Evolutionary conservation across 2,329 filamentous ascomycete genomes (phyloP).

Genomic region (Emmonsiellopsis sp.): DNA sequence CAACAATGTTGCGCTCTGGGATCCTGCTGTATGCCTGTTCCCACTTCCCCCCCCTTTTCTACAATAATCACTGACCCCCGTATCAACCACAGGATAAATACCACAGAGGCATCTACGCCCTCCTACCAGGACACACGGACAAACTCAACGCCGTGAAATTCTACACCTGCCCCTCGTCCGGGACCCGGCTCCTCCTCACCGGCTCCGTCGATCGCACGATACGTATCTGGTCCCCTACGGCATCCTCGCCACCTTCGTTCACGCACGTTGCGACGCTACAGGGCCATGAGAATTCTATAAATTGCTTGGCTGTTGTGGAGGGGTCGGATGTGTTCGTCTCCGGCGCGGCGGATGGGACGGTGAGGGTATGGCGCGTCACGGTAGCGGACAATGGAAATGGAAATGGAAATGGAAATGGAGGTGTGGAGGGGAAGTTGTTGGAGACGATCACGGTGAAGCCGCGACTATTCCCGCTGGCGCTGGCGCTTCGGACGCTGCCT

Average conservation of each 20-base stretch:
- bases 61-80: slow-evolving; percentile 1
- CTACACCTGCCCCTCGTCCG: slow-evolving; percentile 44
- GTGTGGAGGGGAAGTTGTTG: slow-evolving; percentile 39
- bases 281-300: slow-evolving; percentile 66
- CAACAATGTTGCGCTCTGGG: slow-evolving; percentile 81
- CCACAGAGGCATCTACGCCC: slow-evolving; percentile 49
- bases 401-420: neutral
- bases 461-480: slow-evolving; percentile 69
- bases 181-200: slow-evolving; percentile 55
- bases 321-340: slow-evolving; percentile 44
- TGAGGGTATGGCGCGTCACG: slow-evolving; percentile 59
- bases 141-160: slow-evolving; percentile 79
- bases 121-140: slow-evolving; percentile 69
- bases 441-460: slow-evolving; percentile 66
- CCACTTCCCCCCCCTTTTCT: neutral
- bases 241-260: slow-evolving; percentile 23
- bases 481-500: slow-evolving; percentile 58
- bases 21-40: slow-evolving; percentile 54
- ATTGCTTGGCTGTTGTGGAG: slow-evolving; percentile 45
- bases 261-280: slow-evolving; percentile 41
- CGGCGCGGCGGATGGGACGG: slow-evolving; percentile 53
- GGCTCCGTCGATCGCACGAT: slow-evolving; percentile 74
- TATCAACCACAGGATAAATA: slow-evolving; percentile 28
- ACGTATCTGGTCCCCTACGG: slow-evolving; percentile 46
- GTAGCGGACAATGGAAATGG: slow-evolving; percentile 18